Conservation (phyloP, 129 eudicot genomes). For the Flaveria bidentis region DNA sequence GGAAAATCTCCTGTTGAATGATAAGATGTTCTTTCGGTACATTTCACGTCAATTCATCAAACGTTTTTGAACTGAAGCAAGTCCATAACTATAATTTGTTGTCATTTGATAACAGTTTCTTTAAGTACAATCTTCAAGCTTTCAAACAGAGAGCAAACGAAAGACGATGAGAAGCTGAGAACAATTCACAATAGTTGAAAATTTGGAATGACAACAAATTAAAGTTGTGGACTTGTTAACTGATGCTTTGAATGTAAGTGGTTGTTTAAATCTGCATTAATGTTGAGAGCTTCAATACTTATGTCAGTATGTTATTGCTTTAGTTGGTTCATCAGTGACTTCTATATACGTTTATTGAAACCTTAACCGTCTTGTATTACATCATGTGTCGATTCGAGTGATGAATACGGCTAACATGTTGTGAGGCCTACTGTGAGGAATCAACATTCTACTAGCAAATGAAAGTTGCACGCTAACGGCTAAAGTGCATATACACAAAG, state of each 20-base stretch:
- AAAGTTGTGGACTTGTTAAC: background rate
- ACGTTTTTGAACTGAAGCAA: background rate
- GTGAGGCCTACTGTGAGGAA: too few species aligned
- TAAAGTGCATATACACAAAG: too few species aligned
- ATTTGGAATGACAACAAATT: background rate
- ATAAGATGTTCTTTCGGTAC: slow-evolving; percentile 31
- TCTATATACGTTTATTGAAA: too few species aligned
- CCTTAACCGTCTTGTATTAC: too few species aligned
- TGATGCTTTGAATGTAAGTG: background rate
- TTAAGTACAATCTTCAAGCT: background rate
- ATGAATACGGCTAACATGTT: too few species aligned
- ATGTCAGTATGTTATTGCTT: too few species aligned
- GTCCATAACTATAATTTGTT: slow-evolving; percentile 8
- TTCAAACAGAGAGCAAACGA: background rate
- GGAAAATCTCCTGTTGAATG: slow-evolving; percentile 36
- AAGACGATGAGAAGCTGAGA: background rate
- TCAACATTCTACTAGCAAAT: too few species aligned
- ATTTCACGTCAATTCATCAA: slow-evolving; percentile 29
- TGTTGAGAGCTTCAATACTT: too few species aligned
- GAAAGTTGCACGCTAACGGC: too few species aligned
- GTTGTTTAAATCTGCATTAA: background rate
- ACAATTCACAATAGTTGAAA: too few species aligned
- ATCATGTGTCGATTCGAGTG: too few species aligned
- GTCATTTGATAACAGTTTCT: slow-evolving; percentile 12
- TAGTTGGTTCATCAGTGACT: too few species aligned